Evolutionary conservation across 805 yeast genomes (phyloP), one percentile per base, ranked within the genome.

Genomic region (Priceomyces fermenticarens): DNA sequence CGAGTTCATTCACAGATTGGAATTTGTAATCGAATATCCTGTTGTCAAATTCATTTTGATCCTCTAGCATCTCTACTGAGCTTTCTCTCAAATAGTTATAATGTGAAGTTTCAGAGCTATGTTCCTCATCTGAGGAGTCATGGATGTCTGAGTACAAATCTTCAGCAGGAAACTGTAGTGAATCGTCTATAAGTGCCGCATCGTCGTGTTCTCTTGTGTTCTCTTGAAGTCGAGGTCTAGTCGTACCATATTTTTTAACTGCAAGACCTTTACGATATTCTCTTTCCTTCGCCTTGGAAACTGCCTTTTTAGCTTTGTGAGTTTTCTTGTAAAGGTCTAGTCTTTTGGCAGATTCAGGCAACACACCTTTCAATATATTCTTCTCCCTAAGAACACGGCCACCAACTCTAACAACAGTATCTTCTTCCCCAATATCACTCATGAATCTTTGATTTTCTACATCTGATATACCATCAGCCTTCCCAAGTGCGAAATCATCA

Each of bases 271-370:
- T 64, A 33, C 73, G 50, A 17, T 57, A 49, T 28, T 56, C 58
- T 6, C 40, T 4, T 34, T 25, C 30, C 40, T 29, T 9, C 38
- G 11, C 25, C 39, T 42, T 28, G 30, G n/a, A 28, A 39, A 16
- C 9, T 26, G 32, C 17, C 30, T 42, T 13, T 28, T 32, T 17
- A 16, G 27, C 3, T 12, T 42, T 46, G 12, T 43, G 44, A 28
- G 31, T 48, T 17, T 46, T 42, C 32, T 54, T 54, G 35, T 54
- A 65, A 10, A 58, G 46, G 4, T 48, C 53, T 7, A 65, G 47
- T 15, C 70, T 43, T 41, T 62, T 67, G 3, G 70, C 66, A 3
- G 72, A 67, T 39, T 67, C 73, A 0, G 74, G 74, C 10, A 67
- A 49, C 1, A 61, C 65, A 0, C 74, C 74, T 25, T 56, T 44